These are phyloP conservation scores for Skeletonema grethae DNA, from an alignment of 108 stramenopile species.

Conservation along the genomic window DNA sequence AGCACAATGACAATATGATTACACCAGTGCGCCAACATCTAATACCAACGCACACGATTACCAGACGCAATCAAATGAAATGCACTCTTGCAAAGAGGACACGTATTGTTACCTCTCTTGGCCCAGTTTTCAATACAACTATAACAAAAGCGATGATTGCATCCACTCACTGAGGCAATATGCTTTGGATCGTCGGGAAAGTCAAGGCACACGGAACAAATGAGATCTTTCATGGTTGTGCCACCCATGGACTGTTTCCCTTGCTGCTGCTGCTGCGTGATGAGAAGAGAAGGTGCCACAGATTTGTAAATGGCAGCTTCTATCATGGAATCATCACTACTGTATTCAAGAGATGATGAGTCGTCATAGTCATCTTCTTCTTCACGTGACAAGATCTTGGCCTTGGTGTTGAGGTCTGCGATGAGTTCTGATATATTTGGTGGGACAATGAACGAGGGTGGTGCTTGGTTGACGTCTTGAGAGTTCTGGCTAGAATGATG, in stretches of 20 bases:
- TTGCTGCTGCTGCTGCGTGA: neutral
- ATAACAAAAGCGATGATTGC: conserved; percentile 12
- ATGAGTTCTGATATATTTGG: neutral
- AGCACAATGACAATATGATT: neutral
- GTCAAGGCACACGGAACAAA: neutral
- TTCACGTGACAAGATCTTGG: neutral
- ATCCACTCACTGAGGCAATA: conserved; percentile 10
- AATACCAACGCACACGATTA: conserved; percentile 17
- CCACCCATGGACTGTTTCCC: neutral
- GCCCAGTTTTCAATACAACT: conserved; percentile 12
- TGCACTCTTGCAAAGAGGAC: conserved; percentile 19
- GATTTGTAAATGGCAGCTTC: conserved; percentile 6
- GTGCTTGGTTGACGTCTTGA: neutral
- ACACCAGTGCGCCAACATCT: neutral
- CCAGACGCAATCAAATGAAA: conserved; percentile 18
- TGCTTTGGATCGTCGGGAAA: neutral
- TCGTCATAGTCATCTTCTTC: neutral
- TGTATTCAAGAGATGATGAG: neutral
- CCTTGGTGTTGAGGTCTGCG: neutral
- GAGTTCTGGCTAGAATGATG: neutral
- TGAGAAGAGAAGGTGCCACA: neutral
- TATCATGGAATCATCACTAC: neutral
- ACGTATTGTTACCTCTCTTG: neutral
- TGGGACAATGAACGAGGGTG: neutral
- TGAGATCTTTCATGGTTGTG: neutral